Base-by-base conservation (phyloP, 2,329 filamentous ascomycete genomes). In the Cercospora sp. region DNA sequence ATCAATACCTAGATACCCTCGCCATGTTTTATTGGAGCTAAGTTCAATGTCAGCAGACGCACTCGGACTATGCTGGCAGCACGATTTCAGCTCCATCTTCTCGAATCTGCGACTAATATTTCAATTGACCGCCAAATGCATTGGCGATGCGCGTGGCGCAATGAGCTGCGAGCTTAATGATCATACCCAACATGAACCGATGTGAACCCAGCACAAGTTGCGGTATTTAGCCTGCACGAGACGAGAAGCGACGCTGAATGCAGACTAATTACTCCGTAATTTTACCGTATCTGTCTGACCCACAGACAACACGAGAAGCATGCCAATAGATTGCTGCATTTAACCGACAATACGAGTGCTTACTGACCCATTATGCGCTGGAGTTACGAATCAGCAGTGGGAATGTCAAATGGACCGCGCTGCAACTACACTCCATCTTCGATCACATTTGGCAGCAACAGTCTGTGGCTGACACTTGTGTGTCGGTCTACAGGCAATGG, bases 361-460 rank as follows among this genome's bases (percentile, higher is more conserved):
- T 16, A 63, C 42, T 12, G 59, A 61, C 23, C n/a, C 59, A 45
- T 42, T 61, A 30, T 36, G 18, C 59, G 23, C 23, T 12, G 26
- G 28, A 51, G 23, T 48, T n/a, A 45, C 40, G 40, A 48, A 63
- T n/a, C 40, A 30, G 53, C 23, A 28, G 23, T 18, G 23, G 28
- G 13, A 57, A 28, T 28, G 33, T n/a, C 20, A 48, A 48, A 63
- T 30, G 16, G 40, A 28, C 26, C 36, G 45, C 36, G 30, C 13
- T 12, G 16, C 28, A 18, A 51, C 40, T 42, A 63, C 60, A 63
- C 42, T 57, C 40, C n/a, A 51, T 51, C 12, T 33, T 42, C 42
- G 45, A 42, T 28, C 16, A 20, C 23, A 63, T 63, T 53, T 63
- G 33, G 60, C 36, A 63, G 60, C 42, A 40, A 53, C 18, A 51